A percentile compares a stretch with the other conserved stretches of the same genome.
Evolutionary conservation across 345 rosid genomes (phyloP).

Genomic region (Populus nigra): DNA sequence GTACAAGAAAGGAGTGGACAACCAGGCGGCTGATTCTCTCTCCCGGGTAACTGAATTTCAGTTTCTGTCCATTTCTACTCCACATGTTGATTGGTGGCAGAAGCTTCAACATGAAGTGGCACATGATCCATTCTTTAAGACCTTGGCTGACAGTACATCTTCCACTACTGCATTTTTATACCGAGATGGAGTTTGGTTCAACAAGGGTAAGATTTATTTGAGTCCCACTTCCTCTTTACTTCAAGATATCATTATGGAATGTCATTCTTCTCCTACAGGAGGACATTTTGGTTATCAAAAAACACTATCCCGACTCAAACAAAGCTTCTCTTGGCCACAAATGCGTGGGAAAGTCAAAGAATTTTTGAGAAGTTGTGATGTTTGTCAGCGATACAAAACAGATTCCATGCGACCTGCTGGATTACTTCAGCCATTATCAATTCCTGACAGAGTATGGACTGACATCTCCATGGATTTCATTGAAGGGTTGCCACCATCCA

Average conservation of each 20-base stretch:
- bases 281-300: neutral
- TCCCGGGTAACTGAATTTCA: no score
- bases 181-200: neutral
- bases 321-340: neutral
- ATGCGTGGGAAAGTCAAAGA: neutral
- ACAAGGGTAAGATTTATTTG: neutral
- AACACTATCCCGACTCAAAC: neutral
- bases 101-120: neutral
- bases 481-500: neutral
- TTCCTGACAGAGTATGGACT: neutral
- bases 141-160: neutral
- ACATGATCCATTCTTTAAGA: neutral
- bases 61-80: no score
- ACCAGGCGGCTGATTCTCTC: no score
- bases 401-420: neutral
- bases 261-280: neutral
- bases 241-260: neutral
- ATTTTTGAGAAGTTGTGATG: neutral
- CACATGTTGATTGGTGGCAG: neutral
- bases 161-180: neutral
- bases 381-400: neutral
- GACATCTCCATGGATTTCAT: neutral
- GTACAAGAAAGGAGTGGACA: no score
- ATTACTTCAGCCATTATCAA: neutral
- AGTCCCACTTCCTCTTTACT: neutral